phyloP scores from a whole-genome alignment of 176 grass and related monocot genomes.

The Leersia perrieri region DNA sequence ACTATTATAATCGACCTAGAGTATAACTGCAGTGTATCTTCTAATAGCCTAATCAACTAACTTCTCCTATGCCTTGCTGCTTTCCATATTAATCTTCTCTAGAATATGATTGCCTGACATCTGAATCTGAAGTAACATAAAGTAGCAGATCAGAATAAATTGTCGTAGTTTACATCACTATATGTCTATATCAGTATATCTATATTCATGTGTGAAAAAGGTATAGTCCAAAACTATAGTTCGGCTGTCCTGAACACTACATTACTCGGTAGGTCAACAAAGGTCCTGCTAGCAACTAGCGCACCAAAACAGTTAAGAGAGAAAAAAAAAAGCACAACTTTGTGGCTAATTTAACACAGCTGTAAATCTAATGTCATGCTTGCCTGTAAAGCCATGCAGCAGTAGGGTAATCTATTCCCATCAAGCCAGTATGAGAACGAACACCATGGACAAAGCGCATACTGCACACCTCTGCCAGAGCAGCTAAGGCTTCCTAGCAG shows the following conservation, averaged over 20 bases:
- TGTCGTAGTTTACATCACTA: not conserved
- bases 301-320: not conserved
- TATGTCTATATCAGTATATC: too few species aligned
- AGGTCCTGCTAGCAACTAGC: not conserved
- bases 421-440: conserved; percentile 66
- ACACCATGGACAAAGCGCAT: conserved; percentile 96
- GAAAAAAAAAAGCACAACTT: conserved; percentile 17
- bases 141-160: not conserved
- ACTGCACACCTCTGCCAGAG: conserved; percentile 84
- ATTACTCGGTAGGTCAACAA: conserved; percentile 3
- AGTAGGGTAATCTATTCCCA: conserved; percentile 96
- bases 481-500: conserved; percentile 65
- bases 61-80: not conserved
- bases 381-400: conserved; percentile 81
- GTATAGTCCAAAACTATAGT: not conserved
- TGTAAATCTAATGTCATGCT: not conserved
- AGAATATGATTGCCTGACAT: conserved; percentile 1
- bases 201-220: not conserved
- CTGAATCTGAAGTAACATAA: not conserved
- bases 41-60: not conserved
- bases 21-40: not conserved
- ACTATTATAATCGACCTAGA: not conserved
- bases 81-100: conserved; percentile 16
- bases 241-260: not conserved
- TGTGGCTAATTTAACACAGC: not conserved